These are phyloP conservation scores for Amanita inopinata DNA, from an alignment of 768 basidiomycete species.

Conservation along the genomic window DNA sequence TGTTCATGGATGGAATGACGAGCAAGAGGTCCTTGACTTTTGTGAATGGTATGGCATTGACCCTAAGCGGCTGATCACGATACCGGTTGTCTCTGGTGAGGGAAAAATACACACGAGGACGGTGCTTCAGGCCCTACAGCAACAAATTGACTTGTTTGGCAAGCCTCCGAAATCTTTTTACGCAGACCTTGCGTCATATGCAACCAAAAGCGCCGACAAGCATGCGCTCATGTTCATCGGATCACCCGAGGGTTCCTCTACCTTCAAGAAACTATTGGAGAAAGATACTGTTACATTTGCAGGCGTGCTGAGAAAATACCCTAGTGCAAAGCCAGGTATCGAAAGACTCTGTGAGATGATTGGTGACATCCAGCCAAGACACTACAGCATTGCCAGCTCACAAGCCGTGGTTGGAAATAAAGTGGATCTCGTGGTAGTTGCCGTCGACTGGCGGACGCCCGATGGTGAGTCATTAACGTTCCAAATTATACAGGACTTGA, in stretches of 20 bases:
- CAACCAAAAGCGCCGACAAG: conserved; percentile 58
- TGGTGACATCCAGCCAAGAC: conserved; percentile 93
- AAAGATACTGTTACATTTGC: conserved; percentile 93
- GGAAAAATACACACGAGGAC: conserved; percentile 82
- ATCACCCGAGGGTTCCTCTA: conserved; percentile 80
- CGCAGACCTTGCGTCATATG: conserved; percentile 72
- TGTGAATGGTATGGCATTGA: conserved; percentile 89
- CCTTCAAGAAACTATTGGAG: conserved; percentile 93
- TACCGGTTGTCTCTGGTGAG: conserved; percentile 61
- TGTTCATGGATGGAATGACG: conserved; percentile 96
- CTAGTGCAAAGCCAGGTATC: conserved; percentile 71
- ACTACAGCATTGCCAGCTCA: conserved; percentile 95
- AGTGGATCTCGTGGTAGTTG: conserved; percentile 92
- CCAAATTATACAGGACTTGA: conserved; percentile 1
- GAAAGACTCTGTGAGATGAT: conserved; percentile 82
- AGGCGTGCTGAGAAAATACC: conserved; percentile 71
- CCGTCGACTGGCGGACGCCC: conserved; percentile 88
- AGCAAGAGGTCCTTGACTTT: conserved; percentile 78
- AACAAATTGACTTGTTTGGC: conserved; percentile 94
- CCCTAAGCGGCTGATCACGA: conserved; percentile 67
- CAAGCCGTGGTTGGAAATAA: conserved; percentile 93
- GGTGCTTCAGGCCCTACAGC: conserved; percentile 90
- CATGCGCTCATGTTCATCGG: conserved; percentile 87
- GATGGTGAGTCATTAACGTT: conserved; percentile 45
- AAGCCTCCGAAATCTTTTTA: conserved; percentile 96